Percentiles rank a stretch among this genome's conserved stretches.
These are phyloP conservation scores for Thelonectria blattea DNA, from an alignment of 2,329 filamentous ascomycete species.

Conservation along the genomic window DNA sequence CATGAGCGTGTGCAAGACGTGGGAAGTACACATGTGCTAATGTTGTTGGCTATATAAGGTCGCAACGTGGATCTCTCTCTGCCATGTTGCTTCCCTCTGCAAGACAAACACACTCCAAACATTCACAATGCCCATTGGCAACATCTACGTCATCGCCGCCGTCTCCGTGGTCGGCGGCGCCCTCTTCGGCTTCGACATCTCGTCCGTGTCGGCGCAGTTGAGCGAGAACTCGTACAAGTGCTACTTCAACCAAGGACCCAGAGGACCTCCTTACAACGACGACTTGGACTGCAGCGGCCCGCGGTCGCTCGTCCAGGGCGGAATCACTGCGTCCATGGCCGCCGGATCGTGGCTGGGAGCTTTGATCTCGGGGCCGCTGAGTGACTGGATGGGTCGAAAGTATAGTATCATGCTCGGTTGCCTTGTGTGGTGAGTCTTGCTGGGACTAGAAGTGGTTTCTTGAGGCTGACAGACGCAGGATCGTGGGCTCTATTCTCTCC, in stretches of 20 bases:
- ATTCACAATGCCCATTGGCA: slow-evolving; percentile 25
- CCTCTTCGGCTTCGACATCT: slow-evolving; percentile 37
- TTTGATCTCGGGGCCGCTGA: slow-evolving; percentile 54
- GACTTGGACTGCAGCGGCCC: slow-evolving; percentile 42
- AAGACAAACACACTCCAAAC: background rate
- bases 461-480: slow-evolving; percentile 40
- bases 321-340: slow-evolving; percentile 58
- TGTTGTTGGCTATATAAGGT: background rate
- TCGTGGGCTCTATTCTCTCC: slow-evolving; percentile 54
- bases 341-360: slow-evolving; percentile 59
- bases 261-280: slow-evolving; percentile 41
- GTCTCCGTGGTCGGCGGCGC: slow-evolving; percentile 34
- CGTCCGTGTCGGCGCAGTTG: slow-evolving; percentile 34
- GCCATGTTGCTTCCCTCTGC: background rate
- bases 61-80: background rate
- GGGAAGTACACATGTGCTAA: too few relatives aligned
- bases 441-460: background rate
- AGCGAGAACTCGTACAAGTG: slow-evolving; percentile 46
- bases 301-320: slow-evolving; percentile 53
- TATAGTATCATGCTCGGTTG: slow-evolving; percentile 57
- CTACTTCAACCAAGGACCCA: slow-evolving; percentile 47
- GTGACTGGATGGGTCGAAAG: slow-evolving; percentile 57
- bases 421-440: slow-evolving; percentile 51
- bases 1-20: background rate
- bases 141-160: slow-evolving; percentile 35